Evolutionary conservation across 2,329 filamentous ascomycete species (phyloP).

Genomic region (Stagonosporopsis chrysanthemi): DNA sequence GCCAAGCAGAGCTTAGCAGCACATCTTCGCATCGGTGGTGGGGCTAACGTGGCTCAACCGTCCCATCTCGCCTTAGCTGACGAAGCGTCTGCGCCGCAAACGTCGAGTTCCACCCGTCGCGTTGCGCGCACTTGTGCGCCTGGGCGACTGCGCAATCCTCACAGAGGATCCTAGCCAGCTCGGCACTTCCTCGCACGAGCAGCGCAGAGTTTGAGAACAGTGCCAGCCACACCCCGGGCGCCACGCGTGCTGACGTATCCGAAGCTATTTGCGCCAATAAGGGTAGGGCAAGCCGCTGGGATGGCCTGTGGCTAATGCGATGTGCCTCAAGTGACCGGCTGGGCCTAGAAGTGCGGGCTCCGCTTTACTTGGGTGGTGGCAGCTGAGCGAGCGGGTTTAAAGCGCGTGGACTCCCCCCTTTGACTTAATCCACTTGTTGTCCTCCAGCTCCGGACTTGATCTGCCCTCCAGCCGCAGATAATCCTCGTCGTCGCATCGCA

Average conservation of each 20-base stretch:
- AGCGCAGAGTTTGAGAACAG: not conserved
- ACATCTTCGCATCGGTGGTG: slow-evolving; percentile 7
- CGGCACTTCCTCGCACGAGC: slow-evolving; percentile 6
- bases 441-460: not conserved
- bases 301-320: slow-evolving; percentile 18
- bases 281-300: not conserved
- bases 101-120: not conserved
- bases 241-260: slow-evolving; percentile 22
- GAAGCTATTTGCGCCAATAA: slow-evolving; percentile 21
- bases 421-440: not conserved
- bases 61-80: slow-evolving; percentile 2
- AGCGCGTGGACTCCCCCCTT: not conserved
- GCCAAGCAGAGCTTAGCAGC: slow-evolving; percentile 33
- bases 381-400: slow-evolving; percentile 16
- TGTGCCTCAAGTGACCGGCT: slow-evolving; percentile 9
- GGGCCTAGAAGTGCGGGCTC: slow-evolving; percentile 16
- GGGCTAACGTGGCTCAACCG: slow-evolving; percentile 5
- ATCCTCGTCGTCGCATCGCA: not conserved
- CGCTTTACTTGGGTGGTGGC: slow-evolving; percentile 3
- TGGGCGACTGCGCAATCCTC: not conserved
- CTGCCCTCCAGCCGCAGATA: not conserved
- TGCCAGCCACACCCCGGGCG: slow-evolving; percentile 8
- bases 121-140: not conserved
- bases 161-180: not conserved
- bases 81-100: slow-evolving; percentile 13